phyloP scores from a whole-genome alignment of 1,284 basidiomycete species.

The Blastosporella zonata region DNA sequence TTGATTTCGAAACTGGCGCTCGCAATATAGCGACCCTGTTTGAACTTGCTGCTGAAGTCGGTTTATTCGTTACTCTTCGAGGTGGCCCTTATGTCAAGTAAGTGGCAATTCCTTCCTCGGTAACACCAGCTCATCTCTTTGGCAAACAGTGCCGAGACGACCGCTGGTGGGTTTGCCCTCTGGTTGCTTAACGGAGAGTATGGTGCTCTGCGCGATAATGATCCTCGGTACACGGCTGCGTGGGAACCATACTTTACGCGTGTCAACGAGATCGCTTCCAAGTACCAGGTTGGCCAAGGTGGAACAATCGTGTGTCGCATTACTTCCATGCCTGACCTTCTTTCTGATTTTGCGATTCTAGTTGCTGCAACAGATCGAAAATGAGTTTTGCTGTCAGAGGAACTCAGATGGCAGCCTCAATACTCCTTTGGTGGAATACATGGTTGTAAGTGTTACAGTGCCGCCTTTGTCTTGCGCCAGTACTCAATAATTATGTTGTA shows the following conservation, averaged over 20 bases:
- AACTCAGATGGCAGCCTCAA: conserved; percentile 5
- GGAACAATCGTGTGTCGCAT: conserved; percentile 3
- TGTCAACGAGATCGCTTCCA: conserved; percentile 9
- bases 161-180: conserved; percentile 10
- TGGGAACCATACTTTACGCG: conserved; percentile 8
- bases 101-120: background rate
- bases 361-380: conserved; percentile 11
- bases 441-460: conserved; percentile 1
- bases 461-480: background rate
- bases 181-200: conserved; percentile 9
- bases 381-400: conserved; percentile 10
- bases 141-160: conserved; percentile 5
- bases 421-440: conserved; percentile 8
- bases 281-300: conserved; percentile 8
- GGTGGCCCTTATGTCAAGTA: conserved; percentile 11
- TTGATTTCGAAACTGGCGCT: conserved; percentile 12
- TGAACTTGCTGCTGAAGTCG: conserved; percentile 9
- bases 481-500: background rate
- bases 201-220: conserved; percentile 7
- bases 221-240: conserved; percentile 10
- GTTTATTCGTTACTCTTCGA: conserved; percentile 10
- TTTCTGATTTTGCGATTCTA: background rate
- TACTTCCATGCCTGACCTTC: background rate
- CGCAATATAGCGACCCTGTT: conserved; percentile 5
- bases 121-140: background rate